A percentile compares a stretch with the other conserved stretches of the same genome.
phyloP scores from a whole-genome alignment of 768 basidiomycete species.

The Paxillus ammoniavirescens region DNA sequence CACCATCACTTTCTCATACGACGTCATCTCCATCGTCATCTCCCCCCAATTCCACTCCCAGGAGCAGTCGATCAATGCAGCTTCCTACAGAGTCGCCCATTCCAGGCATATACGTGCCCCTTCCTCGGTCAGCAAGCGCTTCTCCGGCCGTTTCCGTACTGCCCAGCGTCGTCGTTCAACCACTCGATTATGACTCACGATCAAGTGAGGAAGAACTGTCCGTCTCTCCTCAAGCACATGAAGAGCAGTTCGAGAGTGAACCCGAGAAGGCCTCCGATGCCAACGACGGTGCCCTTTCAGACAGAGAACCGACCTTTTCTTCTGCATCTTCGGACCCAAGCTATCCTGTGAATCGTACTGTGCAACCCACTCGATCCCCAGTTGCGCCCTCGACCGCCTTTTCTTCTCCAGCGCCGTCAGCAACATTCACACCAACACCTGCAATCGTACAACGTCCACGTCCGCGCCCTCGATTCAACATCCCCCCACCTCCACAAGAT shows the following conservation, averaged over 20 bases:
- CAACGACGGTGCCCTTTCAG: slow-evolving; percentile 26
- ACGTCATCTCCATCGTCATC: slow-evolving; percentile 59
- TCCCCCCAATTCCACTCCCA: slow-evolving; percentile 62
- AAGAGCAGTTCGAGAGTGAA: slow-evolving; percentile 20
- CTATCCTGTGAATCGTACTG: slow-evolving; percentile 29
- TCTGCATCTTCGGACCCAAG: slow-evolving; percentile 52
- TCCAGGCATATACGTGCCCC: slow-evolving; percentile 45
- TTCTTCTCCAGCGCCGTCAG: slow-evolving; percentile 55
- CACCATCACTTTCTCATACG: slow-evolving; percentile 66
- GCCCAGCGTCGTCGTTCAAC: slow-evolving; percentile 21
- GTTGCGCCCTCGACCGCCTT: slow-evolving; percentile 39
- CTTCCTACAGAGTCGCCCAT: slow-evolving; percentile 45
- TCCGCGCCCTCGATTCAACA: slow-evolving; percentile 59
- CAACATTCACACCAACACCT: slow-evolving; percentile 68
- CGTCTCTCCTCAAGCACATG: background rate
- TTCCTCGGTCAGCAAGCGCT: slow-evolving; percentile 50
- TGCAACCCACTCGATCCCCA: slow-evolving; percentile 32
- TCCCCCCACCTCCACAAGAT: slow-evolving; percentile 45
- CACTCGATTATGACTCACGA: slow-evolving; percentile 18
- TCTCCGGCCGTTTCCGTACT: slow-evolving; percentile 31
- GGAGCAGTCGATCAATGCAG: slow-evolving; percentile 47
- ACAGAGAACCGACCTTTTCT: slow-evolving; percentile 67
- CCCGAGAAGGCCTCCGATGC: slow-evolving; percentile 18
- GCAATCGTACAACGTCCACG: slow-evolving; percentile 59
- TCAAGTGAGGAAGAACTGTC: slow-evolving; percentile 14